phyloP scores from a whole-genome alignment of 345 rosid genomes.

The Salix viminalis region DNA sequence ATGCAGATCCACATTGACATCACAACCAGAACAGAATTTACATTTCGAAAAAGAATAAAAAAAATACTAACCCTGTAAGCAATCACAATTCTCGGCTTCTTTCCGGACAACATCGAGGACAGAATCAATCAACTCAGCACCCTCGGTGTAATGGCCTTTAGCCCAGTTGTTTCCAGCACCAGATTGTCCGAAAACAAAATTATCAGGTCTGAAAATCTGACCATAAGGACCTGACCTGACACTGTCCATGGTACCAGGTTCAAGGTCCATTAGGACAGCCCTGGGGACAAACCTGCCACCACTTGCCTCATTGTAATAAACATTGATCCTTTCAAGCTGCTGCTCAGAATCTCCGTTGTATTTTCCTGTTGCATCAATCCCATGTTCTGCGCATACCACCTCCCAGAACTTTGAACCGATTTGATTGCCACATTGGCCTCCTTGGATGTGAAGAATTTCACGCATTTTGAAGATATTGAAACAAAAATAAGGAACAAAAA shows the following conservation, averaged over 20 bases:
- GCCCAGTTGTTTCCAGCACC: slow-evolving; percentile 54
- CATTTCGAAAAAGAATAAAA: neutral
- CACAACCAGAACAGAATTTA: neutral
- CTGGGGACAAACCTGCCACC: slow-evolving; percentile 35
- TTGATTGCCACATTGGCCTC: slow-evolving; percentile 39
- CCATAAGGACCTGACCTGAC: slow-evolving; percentile 30
- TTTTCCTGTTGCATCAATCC: slow-evolving; percentile 27
- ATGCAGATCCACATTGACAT: neutral
- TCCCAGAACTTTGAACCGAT: slow-evolving; percentile 41
- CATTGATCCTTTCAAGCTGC: slow-evolving; percentile 35
- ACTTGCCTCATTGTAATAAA: slow-evolving; percentile 43
- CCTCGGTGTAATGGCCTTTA: slow-evolving; percentile 41
- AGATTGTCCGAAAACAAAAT: slow-evolving; percentile 43
- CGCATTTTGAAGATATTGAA: slow-evolving; percentile 15
- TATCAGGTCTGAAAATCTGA: slow-evolving; percentile 42
- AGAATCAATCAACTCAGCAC: slow-evolving; percentile 40
- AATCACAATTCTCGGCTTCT: slow-evolving; percentile 43
- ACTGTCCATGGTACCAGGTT: slow-evolving; percentile 45
- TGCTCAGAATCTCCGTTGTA: slow-evolving; percentile 21
- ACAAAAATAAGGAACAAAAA: neutral
- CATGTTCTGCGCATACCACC: slow-evolving; percentile 34
- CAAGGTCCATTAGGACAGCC: slow-evolving; percentile 43
- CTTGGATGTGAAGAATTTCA: slow-evolving; percentile 41
- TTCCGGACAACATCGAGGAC: slow-evolving; percentile 44
- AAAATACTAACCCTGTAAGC: slow-evolving; percentile 28